Evolutionary conservation across 164 flowering plant genomes (phyloP), one percentile per base, ranked within the genome.

Genomic region (Malania oleifera): DNA sequence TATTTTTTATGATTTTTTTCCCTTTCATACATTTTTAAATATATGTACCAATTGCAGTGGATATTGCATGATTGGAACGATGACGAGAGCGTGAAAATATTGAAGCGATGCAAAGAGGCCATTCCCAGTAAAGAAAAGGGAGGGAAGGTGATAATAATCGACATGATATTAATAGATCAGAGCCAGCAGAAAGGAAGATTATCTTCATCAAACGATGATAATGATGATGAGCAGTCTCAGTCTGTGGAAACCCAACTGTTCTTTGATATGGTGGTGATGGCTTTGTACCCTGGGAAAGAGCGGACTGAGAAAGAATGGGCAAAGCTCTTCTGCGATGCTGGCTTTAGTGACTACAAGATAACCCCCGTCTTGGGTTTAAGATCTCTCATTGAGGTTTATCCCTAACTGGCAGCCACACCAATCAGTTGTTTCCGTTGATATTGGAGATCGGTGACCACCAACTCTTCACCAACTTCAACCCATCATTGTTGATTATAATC

Each of bases 131-230:
- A 57, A 10, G 51, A 35, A 7, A 38, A 59, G 9, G 66, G 62
- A 5, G 77, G 77, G 40, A 81, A 76, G 57, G 72, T 81, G 60
- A 77, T 81, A 4, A 67, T 76, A 41, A 67, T 81, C 18, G 82
- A 76, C 23, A 51, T 76, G 24, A 66, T n/a, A n/a, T n/a, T n/a
- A n/a, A n/a, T n/a, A n/a, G n/a, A n/a, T n/a, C n/a, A n/a, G n/a
- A n/a, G n/a, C n/a, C n/a, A n/a, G n/a, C n/a, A n/a, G n/a, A n/a
- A n/a, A n/a, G n/a, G n/a, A n/a, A n/a, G n/a, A n/a, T n/a, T n/a
- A n/a, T n/a, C n/a, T n/a, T n/a, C 70, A 2, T 5, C 66, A 40
- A 62, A 69, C 38, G 15, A 65, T 31, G 12, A 68, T 34, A 19
- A 15, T n/a, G 39, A 53, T 13, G 55, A 59, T n/a, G 34, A 26